Evolutionary conservation across 371 early-diverging fungal species (phyloP).

Genomic region (Zychaea mexicana): DNA sequence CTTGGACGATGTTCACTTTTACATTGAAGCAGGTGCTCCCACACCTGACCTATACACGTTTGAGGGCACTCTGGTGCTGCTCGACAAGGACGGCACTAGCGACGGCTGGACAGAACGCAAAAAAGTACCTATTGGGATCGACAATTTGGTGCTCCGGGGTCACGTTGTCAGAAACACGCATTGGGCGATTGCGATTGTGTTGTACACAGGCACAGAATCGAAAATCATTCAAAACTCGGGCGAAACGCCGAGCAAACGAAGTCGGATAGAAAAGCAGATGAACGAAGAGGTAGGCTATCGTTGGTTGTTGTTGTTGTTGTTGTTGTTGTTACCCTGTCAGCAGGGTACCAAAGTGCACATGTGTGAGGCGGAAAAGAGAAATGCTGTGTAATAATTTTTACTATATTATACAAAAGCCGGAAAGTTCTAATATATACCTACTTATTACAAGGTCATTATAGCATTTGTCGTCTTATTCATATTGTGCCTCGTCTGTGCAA

Average conservation of each 20-base stretch:
- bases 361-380: neutral
- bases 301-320: neutral
- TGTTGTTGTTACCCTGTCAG: neutral
- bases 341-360: too few relatives aligned
- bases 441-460: conserved; percentile 54
- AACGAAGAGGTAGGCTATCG: conserved; percentile 72
- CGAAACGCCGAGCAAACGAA: conserved; percentile 85
- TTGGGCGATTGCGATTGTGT: conserved; percentile 82
- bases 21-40: conserved; percentile 75
- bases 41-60: conserved; percentile 69
- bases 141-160: conserved; percentile 90
- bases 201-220: conserved; percentile 92
- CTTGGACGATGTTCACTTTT: conserved; percentile 50
- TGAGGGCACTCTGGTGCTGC: conserved; percentile 57
- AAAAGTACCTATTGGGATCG: conserved; percentile 70
- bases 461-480: conserved; percentile 79
- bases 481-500: conserved; percentile 74
- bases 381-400: too few relatives aligned
- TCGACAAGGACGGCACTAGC: conserved; percentile 20
- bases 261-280: conserved; percentile 88
- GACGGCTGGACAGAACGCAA: conserved; percentile 23
- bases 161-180: conserved; percentile 89
- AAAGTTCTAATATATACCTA: neutral
- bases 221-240: conserved; percentile 91
- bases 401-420: too few relatives aligned